Evolutionary conservation across 306 rosid genomes (phyloP), one percentile per base, ranked within the genome.

Genomic region (Macrotyloma uniflorum): DNA sequence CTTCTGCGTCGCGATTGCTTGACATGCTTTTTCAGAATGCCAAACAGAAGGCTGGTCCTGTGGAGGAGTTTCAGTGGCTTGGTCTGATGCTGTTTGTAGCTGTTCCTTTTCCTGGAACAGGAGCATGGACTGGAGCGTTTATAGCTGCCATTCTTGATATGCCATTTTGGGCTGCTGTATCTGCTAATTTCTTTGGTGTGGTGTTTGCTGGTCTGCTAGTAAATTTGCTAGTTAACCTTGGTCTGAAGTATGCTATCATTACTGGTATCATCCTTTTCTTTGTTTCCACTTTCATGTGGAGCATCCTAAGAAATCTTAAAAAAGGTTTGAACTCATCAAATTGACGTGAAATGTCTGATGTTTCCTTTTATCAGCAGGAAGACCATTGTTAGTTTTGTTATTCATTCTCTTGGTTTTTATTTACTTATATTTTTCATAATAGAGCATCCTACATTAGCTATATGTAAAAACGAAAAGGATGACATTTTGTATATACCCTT

Each of bases 21-120:
- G 87, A 91, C 80, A 43, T 85, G 85, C 71, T 95, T 65, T 93
- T 95, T 72, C 65, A 83, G 88, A 88, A 87, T 67, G 96, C 98
- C 22, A 95, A 95, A 86, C 83, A 75, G 80, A 95, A 95, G 83
- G 98, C 97, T 16, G 96, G 92, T 28, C 98, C 98, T 2, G 93
- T 93, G 46, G 90, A 95, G 84, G 98, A 95, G 91, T 95, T 95
- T 82, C 98, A 92, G 77, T 95, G 98, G 98, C 96, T 93, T 55
- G 98, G 98, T 69, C 87, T 92, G 19, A 92, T 95, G 98, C 77
- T 93, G 75, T 95, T 95, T 78, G 98, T 95, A 51, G 98, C 98
- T 20, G 98, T 95, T 77, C 98, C 98, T 76, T 95, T 95, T 82
- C 98, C 98, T 0, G 98, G 98, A 65, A 95, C 98, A 26, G 98